A percentile compares a stretch with the other conserved stretches of the same genome.
These are phyloP conservation scores for Taphrina communis DNA, from an alignment of 1,139 yeast genomes.

Conservation along the genomic window DNA sequence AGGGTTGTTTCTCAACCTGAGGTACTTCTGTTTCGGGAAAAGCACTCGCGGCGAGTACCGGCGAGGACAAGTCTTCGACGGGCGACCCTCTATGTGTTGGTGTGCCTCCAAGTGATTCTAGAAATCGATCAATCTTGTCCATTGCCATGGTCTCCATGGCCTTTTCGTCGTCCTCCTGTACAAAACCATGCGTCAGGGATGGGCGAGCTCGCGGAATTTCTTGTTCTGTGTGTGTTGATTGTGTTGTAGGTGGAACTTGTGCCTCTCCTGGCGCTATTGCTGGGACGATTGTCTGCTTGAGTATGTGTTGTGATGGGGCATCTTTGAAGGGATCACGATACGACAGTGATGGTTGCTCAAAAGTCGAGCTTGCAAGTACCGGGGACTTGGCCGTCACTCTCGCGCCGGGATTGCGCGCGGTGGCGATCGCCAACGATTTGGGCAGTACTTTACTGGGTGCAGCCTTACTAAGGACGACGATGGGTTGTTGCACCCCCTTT, in stretches of 20 bases:
- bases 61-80: conserved; percentile 11
- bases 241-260: background rate
- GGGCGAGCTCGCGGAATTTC: conserved; percentile 11
- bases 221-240: background rate
- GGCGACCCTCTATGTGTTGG: conserved; percentile 1
- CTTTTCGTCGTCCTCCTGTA: conserved; percentile 32
- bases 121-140: conserved; percentile 30
- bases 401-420: background rate
- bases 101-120: conserved; percentile 23
- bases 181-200: conserved; percentile 20
- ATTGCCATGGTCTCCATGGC: conserved; percentile 22
- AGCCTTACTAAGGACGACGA: background rate
- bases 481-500: background rate
- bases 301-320: background rate
- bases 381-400: background rate
- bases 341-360: background rate
- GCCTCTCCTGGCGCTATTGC: conserved; percentile 4
- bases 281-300: background rate
- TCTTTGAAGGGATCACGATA: background rate
- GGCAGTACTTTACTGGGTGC: background rate
- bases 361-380: background rate
- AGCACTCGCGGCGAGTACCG: conserved; percentile 1
- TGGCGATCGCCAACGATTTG: background rate
- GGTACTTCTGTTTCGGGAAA: conserved; percentile 1
- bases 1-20: background rate